Percentiles rank a stretch among this genome's conserved stretches.
Conservation (phyloP, 371 early-diverging fungal species). For the Saksenaea vasiformis region DNA sequence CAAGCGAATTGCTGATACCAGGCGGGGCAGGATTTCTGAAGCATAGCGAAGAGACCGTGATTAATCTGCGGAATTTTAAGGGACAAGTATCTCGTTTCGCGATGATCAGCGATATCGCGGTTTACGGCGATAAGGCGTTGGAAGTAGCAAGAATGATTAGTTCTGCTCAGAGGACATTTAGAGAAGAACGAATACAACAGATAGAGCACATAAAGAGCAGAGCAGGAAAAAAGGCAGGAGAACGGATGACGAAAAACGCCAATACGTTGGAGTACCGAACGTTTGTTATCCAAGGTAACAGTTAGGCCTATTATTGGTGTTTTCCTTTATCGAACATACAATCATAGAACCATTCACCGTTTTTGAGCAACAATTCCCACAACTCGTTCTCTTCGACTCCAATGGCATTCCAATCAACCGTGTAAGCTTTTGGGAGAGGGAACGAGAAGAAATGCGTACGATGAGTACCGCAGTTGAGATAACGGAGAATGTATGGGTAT, state of each 20-base stretch:
- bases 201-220: conserved; percentile 9
- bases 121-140: conserved; percentile 46
- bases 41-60: conserved; percentile 29
- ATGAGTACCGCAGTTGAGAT: conserved; percentile 60
- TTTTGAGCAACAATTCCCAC: conserved; percentile 53
- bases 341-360: conserved; percentile 43
- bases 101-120: conserved; percentile 56
- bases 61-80: conserved; percentile 65
- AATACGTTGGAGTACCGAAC: conserved; percentile 46
- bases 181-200: conserved; percentile 16
- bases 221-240: conserved; percentile 26
- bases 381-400: conserved; percentile 47
- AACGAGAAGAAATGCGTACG: conserved; percentile 56
- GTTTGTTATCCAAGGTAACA: conserved; percentile 50
- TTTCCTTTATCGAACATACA: neutral
- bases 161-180: conserved; percentile 44
- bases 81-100: conserved; percentile 60
- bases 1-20: conserved; percentile 17
- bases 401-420: conserved; percentile 37
- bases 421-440: conserved; percentile 54
- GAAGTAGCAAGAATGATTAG: conserved; percentile 43
- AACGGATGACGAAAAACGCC: conserved; percentile 8
- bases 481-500: conserved; percentile 62
- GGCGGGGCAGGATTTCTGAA: conserved; percentile 23
- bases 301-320: neutral